These are phyloP conservation scores for Skeletonema costatum DNA, from an alignment of 108 stramenopile species.

Conservation along the genomic window DNA sequence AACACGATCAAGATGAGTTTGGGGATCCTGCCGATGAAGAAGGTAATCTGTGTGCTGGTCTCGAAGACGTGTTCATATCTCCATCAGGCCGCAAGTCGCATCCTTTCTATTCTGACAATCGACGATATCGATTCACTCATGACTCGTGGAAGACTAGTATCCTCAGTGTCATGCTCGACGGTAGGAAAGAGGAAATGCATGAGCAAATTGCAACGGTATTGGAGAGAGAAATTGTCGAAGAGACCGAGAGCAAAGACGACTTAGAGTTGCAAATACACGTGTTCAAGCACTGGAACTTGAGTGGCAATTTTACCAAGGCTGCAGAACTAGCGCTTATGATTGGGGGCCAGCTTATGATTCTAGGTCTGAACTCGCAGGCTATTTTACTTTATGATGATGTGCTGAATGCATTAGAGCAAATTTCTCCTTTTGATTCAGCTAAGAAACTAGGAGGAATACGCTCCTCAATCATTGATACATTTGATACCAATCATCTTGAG, in stretches of 20 bases:
- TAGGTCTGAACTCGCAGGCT: conserved; percentile 58
- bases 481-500: conserved; percentile 33
- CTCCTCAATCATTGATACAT: conserved; percentile 24
- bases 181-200: conserved; percentile 64
- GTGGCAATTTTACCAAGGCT: conserved; percentile 49
- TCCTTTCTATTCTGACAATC: conserved; percentile 41
- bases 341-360: conserved; percentile 52
- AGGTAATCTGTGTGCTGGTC: conserved; percentile 10
- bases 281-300: conserved; percentile 64
- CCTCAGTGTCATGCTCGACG: conserved; percentile 60
- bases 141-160: conserved; percentile 65
- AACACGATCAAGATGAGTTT: conserved; percentile 8
- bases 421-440: too few species aligned
- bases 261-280: conserved; percentile 46
- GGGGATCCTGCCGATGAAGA: conserved; percentile 37
- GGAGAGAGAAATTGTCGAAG: conserved; percentile 39
- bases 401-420: too few species aligned
- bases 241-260: conserved; percentile 36
- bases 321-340: conserved; percentile 56
- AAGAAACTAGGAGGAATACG: conserved; percentile 20
- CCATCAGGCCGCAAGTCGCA: conserved; percentile 31
- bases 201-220: conserved; percentile 54
- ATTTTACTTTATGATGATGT: conserved; percentile 52
- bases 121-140: conserved; percentile 56
- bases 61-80: conserved; percentile 15